Percentiles rank a stretch among this genome's conserved stretches.
These are phyloP conservation scores for barrel medic (Medicago truncatula) DNA, from an alignment of 306 rosid species.

Conservation along the genomic window DNA sequence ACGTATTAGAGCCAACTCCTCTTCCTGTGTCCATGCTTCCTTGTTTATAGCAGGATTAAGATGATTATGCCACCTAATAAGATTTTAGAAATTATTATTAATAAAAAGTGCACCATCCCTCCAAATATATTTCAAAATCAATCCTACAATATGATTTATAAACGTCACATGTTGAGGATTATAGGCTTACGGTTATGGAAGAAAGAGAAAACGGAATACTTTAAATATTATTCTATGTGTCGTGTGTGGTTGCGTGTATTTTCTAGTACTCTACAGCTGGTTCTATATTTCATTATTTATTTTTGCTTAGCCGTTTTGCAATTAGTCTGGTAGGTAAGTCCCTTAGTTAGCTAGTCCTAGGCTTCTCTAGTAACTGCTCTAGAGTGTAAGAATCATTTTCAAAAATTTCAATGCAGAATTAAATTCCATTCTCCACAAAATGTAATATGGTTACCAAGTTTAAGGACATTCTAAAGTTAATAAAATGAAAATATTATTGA, in stretches of 20 bases:
- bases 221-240: not conserved
- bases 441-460: not conserved
- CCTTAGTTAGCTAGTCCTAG: not conserved
- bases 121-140: slow-evolving; percentile 34
- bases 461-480: not conserved
- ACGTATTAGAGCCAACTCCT: slow-evolving; percentile 89
- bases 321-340: not conserved
- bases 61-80: slow-evolving; percentile 97
- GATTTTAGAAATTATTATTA: slow-evolving; percentile 33
- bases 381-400: not conserved
- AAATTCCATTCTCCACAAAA: not conserved
- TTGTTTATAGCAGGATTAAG: slow-evolving; percentile 95
- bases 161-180: not conserved
- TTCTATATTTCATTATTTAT: too few relatives aligned
- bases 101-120: slow-evolving; percentile 12
- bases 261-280: not conserved
- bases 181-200: not conserved
- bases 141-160: slow-evolving; percentile 29
- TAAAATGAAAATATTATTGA: slow-evolving; percentile 11
- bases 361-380: not conserved
- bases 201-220: slow-evolving; percentile 3
- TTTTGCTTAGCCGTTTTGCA: not conserved
- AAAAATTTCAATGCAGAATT: not conserved
- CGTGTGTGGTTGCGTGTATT: not conserved
- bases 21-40: slow-evolving; percentile 99